Evolutionary conservation across 352 stramenopile genomes (phyloP).

Genomic region (Phytophthora parvispora): DNA sequence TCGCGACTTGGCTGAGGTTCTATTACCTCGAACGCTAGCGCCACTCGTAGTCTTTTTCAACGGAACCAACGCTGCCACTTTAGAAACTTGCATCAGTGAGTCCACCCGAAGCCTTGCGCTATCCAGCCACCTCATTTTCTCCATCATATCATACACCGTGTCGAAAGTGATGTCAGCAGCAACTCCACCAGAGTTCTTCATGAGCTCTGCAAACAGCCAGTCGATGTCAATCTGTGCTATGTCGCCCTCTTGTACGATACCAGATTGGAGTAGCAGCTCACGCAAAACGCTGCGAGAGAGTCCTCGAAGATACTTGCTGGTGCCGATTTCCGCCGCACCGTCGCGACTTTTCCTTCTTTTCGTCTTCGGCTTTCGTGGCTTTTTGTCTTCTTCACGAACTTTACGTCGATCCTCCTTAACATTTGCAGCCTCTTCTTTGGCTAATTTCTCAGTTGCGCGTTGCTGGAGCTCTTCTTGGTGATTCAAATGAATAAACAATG

Average conservation of each 20-base stretch:
- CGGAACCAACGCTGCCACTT: not conserved
- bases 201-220: slow-evolving; percentile 42
- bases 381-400: slow-evolving; percentile 2
- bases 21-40: not conserved
- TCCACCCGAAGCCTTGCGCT: slow-evolving; percentile 41
- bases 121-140: slow-evolving; percentile 39
- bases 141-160: slow-evolving; percentile 39
- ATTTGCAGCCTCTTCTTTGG: not conserved
- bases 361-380: slow-evolving; percentile 19
- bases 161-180: slow-evolving; percentile 51
- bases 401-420: slow-evolving; percentile 2
- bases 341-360: slow-evolving; percentile 42
- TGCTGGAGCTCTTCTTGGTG: slow-evolving; percentile 28
- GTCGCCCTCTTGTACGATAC: slow-evolving; percentile 40
- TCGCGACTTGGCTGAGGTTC: not conserved
- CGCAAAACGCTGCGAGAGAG: slow-evolving; percentile 47
- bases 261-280: slow-evolving; percentile 48
- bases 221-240: slow-evolving; percentile 50
- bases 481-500: slow-evolving; percentile 60
- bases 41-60: not conserved
- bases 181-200: slow-evolving; percentile 30
- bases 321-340: slow-evolving; percentile 2
- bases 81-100: slow-evolving; percentile 6
- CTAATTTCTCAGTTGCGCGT: slow-evolving; percentile 13
- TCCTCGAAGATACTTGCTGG: slow-evolving; percentile 51